Percentiles rank a stretch among this genome's conserved stretches.
These are phyloP conservation scores for Aquilaria yunnanensis DNA, from an alignment of 345 rosid genomes.

Conservation along the genomic window DNA sequence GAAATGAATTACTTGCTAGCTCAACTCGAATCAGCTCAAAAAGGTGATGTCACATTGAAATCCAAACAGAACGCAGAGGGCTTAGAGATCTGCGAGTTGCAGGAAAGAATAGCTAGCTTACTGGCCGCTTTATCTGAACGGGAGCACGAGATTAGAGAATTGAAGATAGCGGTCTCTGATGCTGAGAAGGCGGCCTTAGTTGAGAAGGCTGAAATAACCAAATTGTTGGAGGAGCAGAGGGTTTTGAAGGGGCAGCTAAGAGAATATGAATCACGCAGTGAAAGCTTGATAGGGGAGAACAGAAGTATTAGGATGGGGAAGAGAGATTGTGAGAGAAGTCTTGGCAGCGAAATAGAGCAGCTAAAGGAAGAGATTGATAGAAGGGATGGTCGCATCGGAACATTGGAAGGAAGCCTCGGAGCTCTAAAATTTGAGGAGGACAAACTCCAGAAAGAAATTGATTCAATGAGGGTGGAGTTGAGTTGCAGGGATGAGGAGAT, in stretches of 20 bases:
- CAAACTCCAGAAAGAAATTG: constrained; percentile 21
- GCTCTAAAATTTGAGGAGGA: constrained; percentile 29
- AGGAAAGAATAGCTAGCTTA: constrained; percentile 36
- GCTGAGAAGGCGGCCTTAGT: constrained; percentile 51
- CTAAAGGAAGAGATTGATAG: constrained; percentile 32
- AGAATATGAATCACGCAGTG: constrained; percentile 48
- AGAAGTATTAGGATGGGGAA: constrained; percentile 37
- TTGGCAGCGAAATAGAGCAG: constrained; percentile 23
- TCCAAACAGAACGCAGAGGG: constrained; percentile 39
- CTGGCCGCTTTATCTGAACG: constrained; percentile 49
- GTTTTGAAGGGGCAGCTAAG: constrained; percentile 35
- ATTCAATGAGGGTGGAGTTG: constrained; percentile 26
- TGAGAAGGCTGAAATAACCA: constrained; percentile 50
- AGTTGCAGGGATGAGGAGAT: constrained; percentile 25
- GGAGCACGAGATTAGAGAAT: constrained; percentile 45
- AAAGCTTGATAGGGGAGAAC: constrained; percentile 46
- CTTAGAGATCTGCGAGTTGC: constrained; percentile 42
- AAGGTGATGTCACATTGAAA: constrained; percentile 30
- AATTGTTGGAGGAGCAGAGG: constrained; percentile 32
- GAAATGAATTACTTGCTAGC: constrained; percentile 24
- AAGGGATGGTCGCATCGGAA: constrained; percentile 26
- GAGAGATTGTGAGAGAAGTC: constrained; percentile 25
- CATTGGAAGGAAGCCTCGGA: constrained; percentile 21
- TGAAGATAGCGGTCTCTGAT: constrained; percentile 42
- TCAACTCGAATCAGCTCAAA: constrained; percentile 40